Base-by-base conservation (phyloP, 306 rosid genomes). In the Castanopsis chinensis region DNA sequence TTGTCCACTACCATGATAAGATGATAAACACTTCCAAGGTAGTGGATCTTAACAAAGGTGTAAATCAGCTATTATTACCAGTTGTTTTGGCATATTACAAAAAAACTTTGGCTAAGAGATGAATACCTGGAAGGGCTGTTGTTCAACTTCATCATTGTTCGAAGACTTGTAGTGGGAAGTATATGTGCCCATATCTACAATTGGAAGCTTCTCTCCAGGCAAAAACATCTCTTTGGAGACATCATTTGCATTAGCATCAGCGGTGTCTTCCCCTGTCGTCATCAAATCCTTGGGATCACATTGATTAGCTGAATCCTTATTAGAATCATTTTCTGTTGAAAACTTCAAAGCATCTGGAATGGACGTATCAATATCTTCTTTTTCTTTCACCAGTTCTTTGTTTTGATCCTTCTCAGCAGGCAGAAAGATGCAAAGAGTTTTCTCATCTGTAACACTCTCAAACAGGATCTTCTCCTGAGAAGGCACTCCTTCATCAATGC, bases 401-500 rank as follows among this genome's bases (percentile, higher is more conserved):
- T 82, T 75, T 57, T 55, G 53, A 28, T 57, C 77, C 74, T 60
- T 68, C 69, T 43, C 88, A 1, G 76, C 79, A 57, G 85, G 80
- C 43, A 81, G 43, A 45, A 75, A 80, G 33, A 83, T 70, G 76
- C 86, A 71, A 33, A 68, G 56, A 73, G 64, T 82, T 74, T 89
- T 82, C 77, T 82, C 86, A 27, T 86, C 83, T 19, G 18, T 57
- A 37, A 27, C 72, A 35, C 76, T 80, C 71, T 83, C 92, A 67
- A 86, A 76, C 89, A 87, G 58, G 41, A 84, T 69, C 82, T 80
- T 90, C 53, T 87, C 89, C 41, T 71, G 82, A 4, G 88, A 69
- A 63, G 81, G 89, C 35, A 87, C 87, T 59, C 97, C 94, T 57
- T 93, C 89, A 54, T 93, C 99, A 17, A 93, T 80, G 54, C 97